These are phyloP conservation scores for Botryotinia convoluta DNA, from an alignment of 2,329 filamentous ascomycete genomes.

Conservation along the genomic window DNA sequence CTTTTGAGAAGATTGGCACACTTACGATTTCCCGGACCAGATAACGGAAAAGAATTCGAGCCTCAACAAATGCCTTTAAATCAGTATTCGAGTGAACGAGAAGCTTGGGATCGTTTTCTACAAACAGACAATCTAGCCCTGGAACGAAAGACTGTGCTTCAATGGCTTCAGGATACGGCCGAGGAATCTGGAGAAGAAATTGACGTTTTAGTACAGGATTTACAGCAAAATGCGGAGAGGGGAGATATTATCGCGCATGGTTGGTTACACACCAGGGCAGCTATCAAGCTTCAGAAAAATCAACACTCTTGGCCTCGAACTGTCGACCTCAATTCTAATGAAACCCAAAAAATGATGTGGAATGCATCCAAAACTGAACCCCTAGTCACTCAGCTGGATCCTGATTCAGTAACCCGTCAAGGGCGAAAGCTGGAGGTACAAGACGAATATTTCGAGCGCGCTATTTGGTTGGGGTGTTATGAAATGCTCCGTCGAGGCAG, in stretches of 20 bases:
- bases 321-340: conserved; percentile 60
- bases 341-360: conserved; percentile 53
- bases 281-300: conserved; percentile 87
- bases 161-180: conserved; percentile 82
- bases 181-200: conserved; percentile 66
- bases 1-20: conserved; percentile 65
- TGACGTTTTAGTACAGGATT: conserved; percentile 70
- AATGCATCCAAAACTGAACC: conserved; percentile 59
- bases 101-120: conserved; percentile 73
- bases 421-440: conserved; percentile 71
- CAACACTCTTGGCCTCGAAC: conserved; percentile 65
- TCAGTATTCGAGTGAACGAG: conserved; percentile 57
- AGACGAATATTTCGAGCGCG: conserved; percentile 84
- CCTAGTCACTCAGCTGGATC: conserved; percentile 84
- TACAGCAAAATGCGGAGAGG: conserved; percentile 72
- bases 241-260: conserved; percentile 82
- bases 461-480: conserved; percentile 92
- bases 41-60: conserved; percentile 27
- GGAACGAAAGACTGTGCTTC: conserved; percentile 76
- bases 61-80: conserved; percentile 39
- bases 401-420: conserved; percentile 83
- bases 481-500: conserved; percentile 87
- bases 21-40: conserved; percentile 55
- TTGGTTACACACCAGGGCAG: conserved; percentile 87
- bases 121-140: conserved; percentile 68